Percentiles rank a stretch among this genome's conserved stretches.
Evolutionary conservation across 2,329 filamentous ascomycete genomes (phyloP).

Genomic region (Rugonectria rugulosa): DNA sequence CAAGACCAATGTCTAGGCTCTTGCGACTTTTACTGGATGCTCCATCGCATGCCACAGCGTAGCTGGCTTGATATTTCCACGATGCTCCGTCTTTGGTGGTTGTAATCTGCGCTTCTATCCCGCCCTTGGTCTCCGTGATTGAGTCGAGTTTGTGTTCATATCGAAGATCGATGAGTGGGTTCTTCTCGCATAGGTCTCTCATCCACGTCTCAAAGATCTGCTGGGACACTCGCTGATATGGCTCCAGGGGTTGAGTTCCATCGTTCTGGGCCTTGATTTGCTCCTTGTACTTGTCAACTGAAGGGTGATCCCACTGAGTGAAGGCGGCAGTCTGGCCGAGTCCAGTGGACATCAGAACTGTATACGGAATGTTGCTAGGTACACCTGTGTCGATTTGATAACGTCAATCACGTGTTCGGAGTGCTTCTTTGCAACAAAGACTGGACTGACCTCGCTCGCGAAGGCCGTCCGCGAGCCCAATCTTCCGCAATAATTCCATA

Average conservation of each 20-base stretch:
- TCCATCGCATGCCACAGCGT: constrained; percentile 7
- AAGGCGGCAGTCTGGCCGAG: not conserved
- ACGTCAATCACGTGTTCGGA: too few relatives aligned
- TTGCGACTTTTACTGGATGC: constrained; percentile 2
- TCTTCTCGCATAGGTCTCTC: constrained; percentile 5
- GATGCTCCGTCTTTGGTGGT: not conserved
- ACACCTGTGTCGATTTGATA: too few relatives aligned
- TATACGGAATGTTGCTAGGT: not conserved
- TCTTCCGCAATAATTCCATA: constrained; percentile 9
- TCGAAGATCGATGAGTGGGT: constrained; percentile 5
- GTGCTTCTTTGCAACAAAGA: too few relatives aligned
- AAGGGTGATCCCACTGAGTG: constrained; percentile 3
- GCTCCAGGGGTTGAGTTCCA: constrained; percentile 6
- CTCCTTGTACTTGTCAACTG: not conserved
- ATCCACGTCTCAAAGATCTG: constrained; percentile 5
- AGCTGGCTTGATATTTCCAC: not conserved
- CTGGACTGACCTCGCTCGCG: not conserved
- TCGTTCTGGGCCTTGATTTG: not conserved
- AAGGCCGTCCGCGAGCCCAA: not conserved
- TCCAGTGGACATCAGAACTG: not conserved
- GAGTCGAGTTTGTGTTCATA: constrained; percentile 2
- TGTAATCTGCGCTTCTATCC: not conserved
- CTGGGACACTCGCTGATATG: constrained; percentile 12
- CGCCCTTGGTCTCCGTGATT: not conserved
- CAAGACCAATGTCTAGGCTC: not conserved